Percentiles rank a stretch among this genome's conserved stretches.
These are phyloP conservation scores for Coniochaeta pulveracea DNA, from an alignment of 2,329 filamentous ascomycete genomes.

Conservation along the genomic window DNA sequence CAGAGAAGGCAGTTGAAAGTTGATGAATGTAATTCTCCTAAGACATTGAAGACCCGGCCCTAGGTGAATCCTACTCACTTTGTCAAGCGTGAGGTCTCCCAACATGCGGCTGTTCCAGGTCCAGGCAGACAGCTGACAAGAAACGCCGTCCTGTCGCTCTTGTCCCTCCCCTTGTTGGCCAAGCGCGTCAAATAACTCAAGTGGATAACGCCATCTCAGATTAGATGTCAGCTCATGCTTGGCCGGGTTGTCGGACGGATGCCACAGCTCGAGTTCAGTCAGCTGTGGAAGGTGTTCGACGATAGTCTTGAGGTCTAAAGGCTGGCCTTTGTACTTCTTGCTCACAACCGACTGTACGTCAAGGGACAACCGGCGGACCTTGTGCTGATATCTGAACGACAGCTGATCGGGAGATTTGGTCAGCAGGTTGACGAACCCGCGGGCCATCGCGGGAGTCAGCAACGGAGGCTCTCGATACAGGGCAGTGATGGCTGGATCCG, in stretches of 20 bases:
- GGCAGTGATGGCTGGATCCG: slow-evolving; percentile 61
- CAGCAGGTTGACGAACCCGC: slow-evolving; percentile 39
- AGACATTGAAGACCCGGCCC: slow-evolving; percentile 44
- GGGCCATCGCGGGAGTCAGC: slow-evolving; percentile 30
- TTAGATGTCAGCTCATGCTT: slow-evolving; percentile 46
- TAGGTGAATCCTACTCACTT: slow-evolving; percentile 39
- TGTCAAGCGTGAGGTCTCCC: slow-evolving; percentile 33
- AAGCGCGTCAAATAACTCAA: slow-evolving; percentile 53
- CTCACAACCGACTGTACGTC: slow-evolving; percentile 49
- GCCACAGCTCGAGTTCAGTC: slow-evolving; percentile 59
- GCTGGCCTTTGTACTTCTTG: slow-evolving; percentile 38
- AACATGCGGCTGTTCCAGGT: slow-evolving; percentile 48
- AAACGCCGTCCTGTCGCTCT: no score
- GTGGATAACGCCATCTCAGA: slow-evolving; percentile 60
- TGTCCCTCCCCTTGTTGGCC: no score
- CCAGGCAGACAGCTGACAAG: slow-evolving; percentile 40
- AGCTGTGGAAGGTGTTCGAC: slow-evolving; percentile 56
- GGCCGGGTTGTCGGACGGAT: slow-evolving; percentile 56
- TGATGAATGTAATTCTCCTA: slow-evolving; percentile 47
- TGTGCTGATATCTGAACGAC: slow-evolving; percentile 54
- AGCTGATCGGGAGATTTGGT: slow-evolving; percentile 36
- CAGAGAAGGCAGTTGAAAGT: slow-evolving; percentile 46
- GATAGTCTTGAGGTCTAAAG: slow-evolving; percentile 35
- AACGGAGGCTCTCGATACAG: slow-evolving; percentile 62
- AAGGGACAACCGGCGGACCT: slow-evolving; percentile 58